Evolutionary conservation across 139 green algal species (phyloP).

Genomic region (Auxenochlorella pyrenoidosa): DNA sequence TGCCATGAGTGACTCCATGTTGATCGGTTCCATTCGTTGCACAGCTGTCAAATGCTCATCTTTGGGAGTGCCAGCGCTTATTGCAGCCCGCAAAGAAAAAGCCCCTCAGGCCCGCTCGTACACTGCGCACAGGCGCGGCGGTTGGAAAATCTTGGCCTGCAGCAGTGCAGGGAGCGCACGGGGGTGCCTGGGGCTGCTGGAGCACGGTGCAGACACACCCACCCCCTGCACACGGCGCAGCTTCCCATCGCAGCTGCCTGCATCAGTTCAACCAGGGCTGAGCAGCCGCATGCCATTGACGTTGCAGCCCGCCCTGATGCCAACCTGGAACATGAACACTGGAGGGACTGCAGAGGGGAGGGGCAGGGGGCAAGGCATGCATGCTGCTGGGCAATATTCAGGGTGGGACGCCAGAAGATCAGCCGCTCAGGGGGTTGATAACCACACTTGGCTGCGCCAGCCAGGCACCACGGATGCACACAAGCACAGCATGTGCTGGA

Average conservation of each 20-base stretch:
- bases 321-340: conserved; percentile 49
- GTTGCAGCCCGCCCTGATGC: neutral
- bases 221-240: no score
- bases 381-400: no score
- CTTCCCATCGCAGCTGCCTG: no score
- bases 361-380: neutral
- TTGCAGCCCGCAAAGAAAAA: neutral
- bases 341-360: conserved; percentile 33
- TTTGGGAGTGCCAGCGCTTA: neutral
- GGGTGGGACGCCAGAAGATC: no score
- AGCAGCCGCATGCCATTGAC: no score
- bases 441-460: no score
- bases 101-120: conserved; percentile 1
- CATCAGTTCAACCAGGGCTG: no score
- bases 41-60: neutral
- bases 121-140: conserved; percentile 30
- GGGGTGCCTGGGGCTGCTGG: neutral
- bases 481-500: no score
- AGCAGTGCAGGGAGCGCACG: neutral
- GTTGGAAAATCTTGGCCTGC: conserved; percentile 40
- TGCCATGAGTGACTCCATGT: neutral
- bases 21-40: neutral
- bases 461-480: no score
- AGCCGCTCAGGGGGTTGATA: no score
- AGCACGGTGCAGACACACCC: no score